Evolutionary conservation across 306 rosid genomes (phyloP), one percentile per base, ranked within the genome.

Genomic region (Inga oerstediana): DNA sequence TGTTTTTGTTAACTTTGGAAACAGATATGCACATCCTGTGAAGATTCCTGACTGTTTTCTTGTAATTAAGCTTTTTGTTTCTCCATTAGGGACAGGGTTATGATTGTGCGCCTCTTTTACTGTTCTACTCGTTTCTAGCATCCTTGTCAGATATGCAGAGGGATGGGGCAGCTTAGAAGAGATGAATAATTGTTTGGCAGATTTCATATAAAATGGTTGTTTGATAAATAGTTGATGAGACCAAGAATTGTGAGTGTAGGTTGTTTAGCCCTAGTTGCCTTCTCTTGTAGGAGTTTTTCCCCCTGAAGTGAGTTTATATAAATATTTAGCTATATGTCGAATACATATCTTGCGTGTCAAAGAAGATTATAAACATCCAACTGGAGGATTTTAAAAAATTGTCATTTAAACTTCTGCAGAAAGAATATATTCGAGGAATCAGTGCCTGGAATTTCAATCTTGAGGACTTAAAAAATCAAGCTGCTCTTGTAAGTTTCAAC

Each of bases 401-500:
- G 80, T 62, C 81, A 16, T 44, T 20, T 64, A 49, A 70, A 80
- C 56, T 22, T 79, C 58, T 72, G 56, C 97, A 96, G 99, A 97
- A 96, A 92, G 98, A 94, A 87, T 96, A 96, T 88, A 96, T 96
- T 72, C 95, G 97, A 84, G 99, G 99, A 87, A 96, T 96, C 85
- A 96, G 99, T 91, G 99, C 98, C 84, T 96, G 99, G 99, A 94
- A 96, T 88, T 96, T 96, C 85, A 96, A 94, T 85, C 93, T 96
- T 74, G 99, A 96, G 79, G 99, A 96, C 86, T 90, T 96, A 59
- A 96, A 92, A 90, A 94, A 85, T 84, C 97, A 94, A 90, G 99
- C 99, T 78, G 97, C 99, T 85, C 97, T 90, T 76, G 99, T 96
- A 92, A 92, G 97, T 88, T 72, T 74, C 75, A 76, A 51, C 77